Evolutionary conservation across 2,329 filamentous ascomycete species (phyloP).

Genomic region (Curvularia sp.): DNA sequence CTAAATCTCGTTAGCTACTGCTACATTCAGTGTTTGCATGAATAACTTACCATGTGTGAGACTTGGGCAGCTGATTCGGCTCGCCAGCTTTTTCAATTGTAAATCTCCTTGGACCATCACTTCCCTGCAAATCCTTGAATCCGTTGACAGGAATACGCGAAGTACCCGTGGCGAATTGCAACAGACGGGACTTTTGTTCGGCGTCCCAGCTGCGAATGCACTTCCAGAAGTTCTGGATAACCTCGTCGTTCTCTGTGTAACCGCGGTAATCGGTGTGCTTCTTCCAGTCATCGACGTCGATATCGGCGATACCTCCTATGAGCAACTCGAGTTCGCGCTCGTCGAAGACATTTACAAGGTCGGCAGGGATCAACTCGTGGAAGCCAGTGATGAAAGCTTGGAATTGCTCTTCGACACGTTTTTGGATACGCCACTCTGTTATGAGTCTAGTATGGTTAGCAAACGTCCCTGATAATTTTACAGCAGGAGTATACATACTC

Average conservation of each 20-base stretch:
- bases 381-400: slow-evolving; percentile 97
- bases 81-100: slow-evolving; percentile 99
- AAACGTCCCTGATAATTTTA: neutral
- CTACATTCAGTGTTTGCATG: neutral
- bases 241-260: slow-evolving; percentile 96
- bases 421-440: slow-evolving; percentile 99
- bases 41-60: slow-evolving; percentile 86
- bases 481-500: slow-evolving; percentile 64
- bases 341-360: slow-evolving; percentile 97
- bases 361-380: slow-evolving; percentile 94
- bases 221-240: slow-evolving; percentile 99
- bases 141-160: slow-evolving; percentile 98
- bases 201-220: slow-evolving; percentile 96
- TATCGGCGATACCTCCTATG: slow-evolving; percentile 99
- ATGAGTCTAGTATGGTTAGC: slow-evolving; percentile 68
- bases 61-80: slow-evolving; percentile 88
- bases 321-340: slow-evolving; percentile 95
- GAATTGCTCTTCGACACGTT: slow-evolving; percentile 97
- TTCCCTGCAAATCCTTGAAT: slow-evolving; percentile 98
- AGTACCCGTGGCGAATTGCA: slow-evolving; percentile 97
- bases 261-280: slow-evolving; percentile 99
- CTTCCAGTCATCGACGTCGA: slow-evolving; percentile 99
- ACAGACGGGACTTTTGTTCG: slow-evolving; percentile 93
- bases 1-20: slow-evolving; percentile 56
- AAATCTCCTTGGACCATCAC: slow-evolving; percentile 91